These are phyloP conservation scores for Mortierella sp. DNA, from an alignment of 371 early-diverging fungal species.

Conservation along the genomic window DNA sequence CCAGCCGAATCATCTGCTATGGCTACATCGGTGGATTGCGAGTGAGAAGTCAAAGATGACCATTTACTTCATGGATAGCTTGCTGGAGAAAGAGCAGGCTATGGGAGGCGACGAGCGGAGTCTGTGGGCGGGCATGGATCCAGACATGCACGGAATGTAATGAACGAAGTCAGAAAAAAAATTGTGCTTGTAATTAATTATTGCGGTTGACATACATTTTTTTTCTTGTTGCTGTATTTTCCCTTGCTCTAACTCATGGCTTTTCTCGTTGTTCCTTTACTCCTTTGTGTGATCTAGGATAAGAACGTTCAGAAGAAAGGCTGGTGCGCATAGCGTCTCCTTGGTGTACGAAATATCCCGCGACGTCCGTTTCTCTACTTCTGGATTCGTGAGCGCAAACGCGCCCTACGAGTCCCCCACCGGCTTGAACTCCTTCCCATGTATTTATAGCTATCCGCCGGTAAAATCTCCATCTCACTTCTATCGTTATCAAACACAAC, in stretches of 20 bases:
- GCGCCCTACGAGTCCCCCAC: constrained; percentile 71
- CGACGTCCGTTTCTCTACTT: constrained; percentile 63
- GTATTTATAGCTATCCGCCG: constrained; percentile 74
- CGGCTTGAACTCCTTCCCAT: constrained; percentile 77
- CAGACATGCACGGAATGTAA: constrained; percentile 71
- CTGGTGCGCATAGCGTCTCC: constrained; percentile 67
- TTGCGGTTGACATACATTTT: constrained; percentile 21
- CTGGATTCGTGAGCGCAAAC: constrained; percentile 67
- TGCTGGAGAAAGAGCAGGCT: constrained; percentile 68
- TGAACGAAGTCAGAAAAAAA: constrained; percentile 3
- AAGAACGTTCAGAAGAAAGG: constrained; percentile 64
- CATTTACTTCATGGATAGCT: constrained; percentile 68
- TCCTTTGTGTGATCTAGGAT: constrained; percentile 57
- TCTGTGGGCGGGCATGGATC: constrained; percentile 69
- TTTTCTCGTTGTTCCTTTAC: not conserved
- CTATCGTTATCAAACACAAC: too few species aligned
- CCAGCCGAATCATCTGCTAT: constrained; percentile 68
- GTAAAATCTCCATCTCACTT: constrained; percentile 43
- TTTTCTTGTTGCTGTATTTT: not conserved
- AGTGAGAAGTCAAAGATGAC: constrained; percentile 75
- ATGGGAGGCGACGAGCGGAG: constrained; percentile 66
- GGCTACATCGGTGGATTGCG: constrained; percentile 67
- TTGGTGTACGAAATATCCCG: constrained; percentile 70
- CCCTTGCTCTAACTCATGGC: not conserved
- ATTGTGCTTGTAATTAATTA: not conserved